phyloP scores from a whole-genome alignment of 2,329 filamentous ascomycete genomes.

The Colletotrichum gigasporum region DNA sequence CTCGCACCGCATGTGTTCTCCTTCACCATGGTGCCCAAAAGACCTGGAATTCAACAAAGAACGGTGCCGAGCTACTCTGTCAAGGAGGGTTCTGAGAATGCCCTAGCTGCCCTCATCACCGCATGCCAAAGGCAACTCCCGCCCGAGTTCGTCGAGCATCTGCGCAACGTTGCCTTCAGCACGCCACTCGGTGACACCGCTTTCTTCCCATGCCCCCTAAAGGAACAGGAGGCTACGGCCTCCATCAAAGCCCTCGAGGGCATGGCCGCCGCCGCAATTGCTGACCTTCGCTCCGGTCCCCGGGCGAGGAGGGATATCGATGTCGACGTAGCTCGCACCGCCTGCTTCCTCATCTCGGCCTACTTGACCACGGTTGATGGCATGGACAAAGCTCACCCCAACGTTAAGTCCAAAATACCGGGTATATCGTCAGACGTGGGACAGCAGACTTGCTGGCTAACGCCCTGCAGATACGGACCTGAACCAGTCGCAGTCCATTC shows the following conservation, averaged over 20 bases:
- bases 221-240: slow-evolving; percentile 49
- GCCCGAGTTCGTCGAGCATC: slow-evolving; percentile 38
- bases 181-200: slow-evolving; percentile 41
- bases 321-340: slow-evolving; percentile 62
- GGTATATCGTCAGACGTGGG: slow-evolving; percentile 16
- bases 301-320: slow-evolving; percentile 49
- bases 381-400: slow-evolving; percentile 56
- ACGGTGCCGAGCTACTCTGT: slow-evolving; percentile 40
- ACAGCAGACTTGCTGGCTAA: background rate
- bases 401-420: slow-evolving; percentile 47
- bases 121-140: slow-evolving; percentile 44
- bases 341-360: slow-evolving; percentile 66
- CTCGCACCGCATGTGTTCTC: background rate
- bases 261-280: slow-evolving; percentile 67
- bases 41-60: slow-evolving; percentile 24
- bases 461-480: slow-evolving; percentile 68
- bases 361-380: slow-evolving; percentile 66
- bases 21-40: slow-evolving; percentile 22
- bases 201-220: slow-evolving; percentile 51
- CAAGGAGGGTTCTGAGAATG: slow-evolving; percentile 40
- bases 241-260: slow-evolving; percentile 69
- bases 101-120: slow-evolving; percentile 39
- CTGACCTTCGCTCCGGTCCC: slow-evolving; percentile 60
- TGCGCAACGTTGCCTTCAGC: slow-evolving; percentile 41
- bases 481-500: slow-evolving; percentile 69